Percentiles rank a stretch among this genome's conserved stretches.
These are phyloP conservation scores for Cucumis hystrix DNA, from an alignment of 306 rosid species.

Conservation along the genomic window DNA sequence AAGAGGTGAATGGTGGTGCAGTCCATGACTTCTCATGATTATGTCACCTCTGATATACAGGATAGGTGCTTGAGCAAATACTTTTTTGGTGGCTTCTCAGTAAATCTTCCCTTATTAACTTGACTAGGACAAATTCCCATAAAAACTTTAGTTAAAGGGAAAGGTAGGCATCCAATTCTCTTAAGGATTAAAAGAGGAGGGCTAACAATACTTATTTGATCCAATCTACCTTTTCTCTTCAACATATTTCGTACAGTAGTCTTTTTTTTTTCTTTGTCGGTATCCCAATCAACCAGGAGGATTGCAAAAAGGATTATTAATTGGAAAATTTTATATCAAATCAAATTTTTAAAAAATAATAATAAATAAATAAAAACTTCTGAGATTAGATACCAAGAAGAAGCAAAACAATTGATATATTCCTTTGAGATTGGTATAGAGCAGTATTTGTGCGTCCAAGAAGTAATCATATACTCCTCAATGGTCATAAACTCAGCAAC, in stretches of 20 bases:
- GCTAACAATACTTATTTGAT: background rate
- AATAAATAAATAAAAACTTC: background rate
- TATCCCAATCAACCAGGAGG: background rate
- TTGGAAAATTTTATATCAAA: background rate
- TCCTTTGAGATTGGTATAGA: background rate
- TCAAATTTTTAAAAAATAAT: background rate
- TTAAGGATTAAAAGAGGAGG: background rate
- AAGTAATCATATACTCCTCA: background rate
- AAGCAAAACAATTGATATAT: background rate
- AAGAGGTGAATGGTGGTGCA: background rate
- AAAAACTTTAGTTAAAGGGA: background rate
- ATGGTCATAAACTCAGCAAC: background rate
- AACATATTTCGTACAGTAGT: background rate
- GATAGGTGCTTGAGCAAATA: background rate
- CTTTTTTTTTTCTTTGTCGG: background rate
- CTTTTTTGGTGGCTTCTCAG: background rate
- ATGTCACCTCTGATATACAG: background rate
- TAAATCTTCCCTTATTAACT: background rate
- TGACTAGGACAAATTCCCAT: background rate
- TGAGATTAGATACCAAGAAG: background rate
- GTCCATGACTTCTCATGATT: background rate
- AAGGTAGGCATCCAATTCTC: background rate
- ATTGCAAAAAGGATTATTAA: background rate
- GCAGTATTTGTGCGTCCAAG: background rate
- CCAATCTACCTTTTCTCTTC: background rate